A percentile compares a stretch with the other conserved stretches of the same genome.
Evolutionary conservation across 768 basidiomycete genomes (phyloP).

Genomic region (Macrolepiota albuminosa): DNA sequence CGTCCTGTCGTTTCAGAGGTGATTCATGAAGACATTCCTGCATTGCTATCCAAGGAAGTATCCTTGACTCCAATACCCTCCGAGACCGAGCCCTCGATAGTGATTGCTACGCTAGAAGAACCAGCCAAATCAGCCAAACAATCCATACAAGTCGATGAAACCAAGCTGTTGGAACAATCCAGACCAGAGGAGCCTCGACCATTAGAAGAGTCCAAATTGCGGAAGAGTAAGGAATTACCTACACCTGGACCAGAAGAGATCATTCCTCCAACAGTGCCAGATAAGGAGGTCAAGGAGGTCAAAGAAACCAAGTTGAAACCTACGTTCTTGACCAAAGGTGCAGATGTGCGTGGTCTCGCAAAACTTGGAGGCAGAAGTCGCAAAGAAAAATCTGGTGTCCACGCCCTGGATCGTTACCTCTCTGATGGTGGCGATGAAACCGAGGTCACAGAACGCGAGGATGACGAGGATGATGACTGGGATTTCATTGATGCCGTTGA

Average conservation of each 20-base stretch:
- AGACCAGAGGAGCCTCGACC: constrained; percentile 15
- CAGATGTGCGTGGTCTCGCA: constrained; percentile 16
- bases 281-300: constrained; percentile 24
- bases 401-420: constrained; percentile 71
- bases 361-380: constrained; percentile 34
- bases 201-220: constrained; percentile 3
- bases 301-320: constrained; percentile 17
- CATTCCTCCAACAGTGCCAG: constrained; percentile 24
- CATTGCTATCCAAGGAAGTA: constrained; percentile 17
- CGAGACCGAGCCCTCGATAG: constrained; percentile 4
- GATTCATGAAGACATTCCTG: constrained; percentile 17
- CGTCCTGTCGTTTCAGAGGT: constrained; percentile 33
- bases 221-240: constrained; percentile 28
- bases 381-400: constrained; percentile 79
- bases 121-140: constrained; percentile 12
- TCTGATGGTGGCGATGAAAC: constrained; percentile 50
- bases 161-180: neutral
- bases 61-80: constrained; percentile 4
- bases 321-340: constrained; percentile 18
- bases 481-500: constrained; percentile 81
- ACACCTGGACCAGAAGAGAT: constrained; percentile 17
- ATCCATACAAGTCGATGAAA: constrained; percentile 9
- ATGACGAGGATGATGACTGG: constrained; percentile 84
- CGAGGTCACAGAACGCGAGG: constrained; percentile 40
- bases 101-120: neutral